Evolutionary conservation across 345 rosid genomes (phyloP).

Genomic region (Adansonia digitata): DNA sequence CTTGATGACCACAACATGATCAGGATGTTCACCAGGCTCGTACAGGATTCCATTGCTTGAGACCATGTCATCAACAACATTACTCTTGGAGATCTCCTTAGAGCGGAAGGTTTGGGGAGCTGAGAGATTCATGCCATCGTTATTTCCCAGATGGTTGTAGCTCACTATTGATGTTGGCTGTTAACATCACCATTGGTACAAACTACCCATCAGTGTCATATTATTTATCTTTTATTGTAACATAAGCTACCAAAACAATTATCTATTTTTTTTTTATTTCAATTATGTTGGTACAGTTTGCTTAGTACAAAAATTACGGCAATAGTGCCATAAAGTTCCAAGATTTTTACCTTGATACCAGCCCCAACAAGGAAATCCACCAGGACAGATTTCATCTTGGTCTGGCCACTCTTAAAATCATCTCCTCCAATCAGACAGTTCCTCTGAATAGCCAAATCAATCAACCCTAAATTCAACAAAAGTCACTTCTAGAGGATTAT

Average conservation of each 20-base stretch:
- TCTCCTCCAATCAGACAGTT: conserved; percentile 94
- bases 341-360: conserved; percentile 72
- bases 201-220: conserved; percentile 8
- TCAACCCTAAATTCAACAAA: conserved; percentile 49
- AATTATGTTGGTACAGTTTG: not conserved
- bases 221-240: not conserved
- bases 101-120: conserved; percentile 97
- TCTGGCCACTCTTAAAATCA: conserved; percentile 99
- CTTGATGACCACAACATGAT: conserved; percentile 98
- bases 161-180: conserved; percentile 99
- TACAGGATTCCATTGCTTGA: conserved; percentile 83
- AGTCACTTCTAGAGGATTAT: not conserved
- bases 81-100: conserved; percentile 95
- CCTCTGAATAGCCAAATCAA: conserved; percentile 76
- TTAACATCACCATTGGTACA: not conserved
- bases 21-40: conserved; percentile 96
- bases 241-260: conserved; percentile 4
- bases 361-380: conserved; percentile 98
- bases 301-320: not conserved
- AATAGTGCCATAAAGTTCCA: not conserved
- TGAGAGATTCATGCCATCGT: conserved; percentile 96
- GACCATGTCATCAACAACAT: conserved; percentile 97
- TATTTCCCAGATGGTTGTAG: conserved; percentile 95
- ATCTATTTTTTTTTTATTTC: not conserved
- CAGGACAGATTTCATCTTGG: conserved; percentile 92